These are phyloP conservation scores for Cicer cuneatum DNA, from an alignment of 306 rosid genomes.

Conservation along the genomic window DNA sequence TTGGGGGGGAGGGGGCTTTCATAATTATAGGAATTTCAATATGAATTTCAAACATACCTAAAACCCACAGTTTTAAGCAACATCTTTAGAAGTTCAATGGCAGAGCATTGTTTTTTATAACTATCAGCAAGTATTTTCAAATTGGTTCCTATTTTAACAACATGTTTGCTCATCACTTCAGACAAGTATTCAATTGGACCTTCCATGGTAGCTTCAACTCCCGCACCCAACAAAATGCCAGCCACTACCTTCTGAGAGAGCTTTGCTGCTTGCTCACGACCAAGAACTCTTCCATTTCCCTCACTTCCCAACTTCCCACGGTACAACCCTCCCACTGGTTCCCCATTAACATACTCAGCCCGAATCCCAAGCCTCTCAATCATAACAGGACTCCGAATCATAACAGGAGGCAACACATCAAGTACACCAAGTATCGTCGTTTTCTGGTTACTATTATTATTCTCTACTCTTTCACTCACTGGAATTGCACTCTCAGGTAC, in stretches of 20 bases:
- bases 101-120: slow-evolving; percentile 85
- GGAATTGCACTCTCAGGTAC: slow-evolving; percentile 92
- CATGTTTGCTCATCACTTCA: slow-evolving; percentile 70
- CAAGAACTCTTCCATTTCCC: slow-evolving; percentile 59
- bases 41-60: slow-evolving; percentile 60
- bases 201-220: slow-evolving; percentile 84
- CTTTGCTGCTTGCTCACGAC: slow-evolving; percentile 70
- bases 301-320: slow-evolving; percentile 63
- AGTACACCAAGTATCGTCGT: slow-evolving; percentile 67
- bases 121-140: slow-evolving; percentile 82
- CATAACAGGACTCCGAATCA: slow-evolving; percentile 70
- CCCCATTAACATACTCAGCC: slow-evolving; percentile 65
- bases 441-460: slow-evolving; percentile 53
- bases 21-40: slow-evolving; percentile 5
- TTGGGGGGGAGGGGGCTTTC: not conserved
- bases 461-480: slow-evolving; percentile 50
- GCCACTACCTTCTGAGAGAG: slow-evolving; percentile 75
- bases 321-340: slow-evolving; percentile 60
- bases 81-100: slow-evolving; percentile 85
- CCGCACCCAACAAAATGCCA: slow-evolving; percentile 60
- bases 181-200: slow-evolving; percentile 81
- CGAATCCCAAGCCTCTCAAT: slow-evolving; percentile 80
- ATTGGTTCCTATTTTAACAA: slow-evolving; percentile 68
- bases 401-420: slow-evolving; percentile 71
- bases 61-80: slow-evolving; percentile 77